These are phyloP conservation scores for Fomitopsis serialis DNA, from an alignment of 768 basidiomycete species.

Conservation along the genomic window DNA sequence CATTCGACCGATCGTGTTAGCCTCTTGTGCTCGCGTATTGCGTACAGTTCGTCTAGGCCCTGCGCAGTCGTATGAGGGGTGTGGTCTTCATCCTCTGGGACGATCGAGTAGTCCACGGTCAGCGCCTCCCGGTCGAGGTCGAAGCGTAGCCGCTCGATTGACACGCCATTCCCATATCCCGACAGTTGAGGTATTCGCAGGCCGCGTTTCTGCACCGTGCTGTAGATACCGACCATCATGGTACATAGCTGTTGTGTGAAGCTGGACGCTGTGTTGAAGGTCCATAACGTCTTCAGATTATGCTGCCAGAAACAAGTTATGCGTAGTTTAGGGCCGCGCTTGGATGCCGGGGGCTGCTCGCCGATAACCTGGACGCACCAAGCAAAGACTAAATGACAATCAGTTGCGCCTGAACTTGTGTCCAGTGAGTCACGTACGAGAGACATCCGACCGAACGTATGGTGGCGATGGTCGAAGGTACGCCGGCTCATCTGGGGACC, in stretches of 20 bases:
- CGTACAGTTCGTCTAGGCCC: slow-evolving; percentile 60
- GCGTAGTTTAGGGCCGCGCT: slow-evolving; percentile 41
- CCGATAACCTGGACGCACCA: slow-evolving; percentile 83
- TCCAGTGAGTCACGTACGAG: slow-evolving; percentile 41
- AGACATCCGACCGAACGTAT: slow-evolving; percentile 83
- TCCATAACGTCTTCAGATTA: slow-evolving; percentile 85
- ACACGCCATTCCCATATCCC: slow-evolving; percentile 79
- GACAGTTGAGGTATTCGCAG: slow-evolving; percentile 67
- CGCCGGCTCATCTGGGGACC: slow-evolving; percentile 84
- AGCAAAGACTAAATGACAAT: slow-evolving; percentile 57
- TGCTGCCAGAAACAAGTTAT: slow-evolving; percentile 96
- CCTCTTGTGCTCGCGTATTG: slow-evolving; percentile 59
- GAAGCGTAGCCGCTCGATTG: slow-evolving; percentile 73
- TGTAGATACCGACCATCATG: slow-evolving; percentile 76
- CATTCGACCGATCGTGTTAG: slow-evolving; percentile 78
- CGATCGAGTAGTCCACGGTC: slow-evolving; percentile 77
- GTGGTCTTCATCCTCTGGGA: slow-evolving; percentile 57
- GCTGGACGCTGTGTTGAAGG: slow-evolving; percentile 58
- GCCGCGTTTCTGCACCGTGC: slow-evolving; percentile 74
- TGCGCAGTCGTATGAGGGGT: slow-evolving; percentile 25
- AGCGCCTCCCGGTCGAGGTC: slow-evolving; percentile 81
- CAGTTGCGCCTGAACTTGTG: slow-evolving; percentile 2
- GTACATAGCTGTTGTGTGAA: slow-evolving; percentile 80
- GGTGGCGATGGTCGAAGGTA: slow-evolving; percentile 91
- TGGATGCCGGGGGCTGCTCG: slow-evolving; percentile 25